Evolutionary conservation across 129 eudicot genomes (phyloP).

Genomic region (Solidago caesia): DNA sequence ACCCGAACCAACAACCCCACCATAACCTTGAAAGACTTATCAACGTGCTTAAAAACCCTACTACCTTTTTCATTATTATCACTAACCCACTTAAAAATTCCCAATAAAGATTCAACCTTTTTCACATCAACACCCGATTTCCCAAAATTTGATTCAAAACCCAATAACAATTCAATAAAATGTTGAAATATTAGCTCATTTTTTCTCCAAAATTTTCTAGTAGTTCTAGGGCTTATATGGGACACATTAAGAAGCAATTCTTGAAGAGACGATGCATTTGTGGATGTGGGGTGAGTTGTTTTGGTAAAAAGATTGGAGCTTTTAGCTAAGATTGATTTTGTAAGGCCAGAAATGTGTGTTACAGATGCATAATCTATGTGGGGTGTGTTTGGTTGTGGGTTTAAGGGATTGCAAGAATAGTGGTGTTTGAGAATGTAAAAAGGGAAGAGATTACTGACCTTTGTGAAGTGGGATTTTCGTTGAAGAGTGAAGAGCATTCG

Average conservation of each 20-base stretch:
- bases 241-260: conserved; percentile 48
- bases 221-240: conserved; percentile 47
- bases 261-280: conserved; percentile 34
- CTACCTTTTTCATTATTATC: conserved; percentile 26
- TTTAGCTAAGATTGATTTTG: conserved; percentile 41
- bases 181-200: conserved; percentile 50
- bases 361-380: conserved; percentile 26
- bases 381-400: conserved; percentile 29
- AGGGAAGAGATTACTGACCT: conserved; percentile 21
- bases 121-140: conserved; percentile 41
- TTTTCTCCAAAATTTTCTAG: conserved; percentile 59
- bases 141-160: conserved; percentile 37
- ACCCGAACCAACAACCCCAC: conserved; percentile 56
- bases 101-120: conserved; percentile 73
- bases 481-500: conserved; percentile 42
- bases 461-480: not conserved
- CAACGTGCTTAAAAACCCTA: conserved; percentile 49
- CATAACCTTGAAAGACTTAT: conserved; percentile 61
- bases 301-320: conserved; percentile 28
- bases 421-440: conserved; percentile 22
- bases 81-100: conserved; percentile 60
- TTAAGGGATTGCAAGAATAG: conserved; percentile 25
- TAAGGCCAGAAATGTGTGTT: conserved; percentile 26
- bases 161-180: conserved; percentile 61
- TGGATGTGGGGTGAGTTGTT: conserved; percentile 15